These are phyloP conservation scores for Arachis monticola DNA, from an alignment of 331 rosid species.

Conservation along the genomic window DNA sequence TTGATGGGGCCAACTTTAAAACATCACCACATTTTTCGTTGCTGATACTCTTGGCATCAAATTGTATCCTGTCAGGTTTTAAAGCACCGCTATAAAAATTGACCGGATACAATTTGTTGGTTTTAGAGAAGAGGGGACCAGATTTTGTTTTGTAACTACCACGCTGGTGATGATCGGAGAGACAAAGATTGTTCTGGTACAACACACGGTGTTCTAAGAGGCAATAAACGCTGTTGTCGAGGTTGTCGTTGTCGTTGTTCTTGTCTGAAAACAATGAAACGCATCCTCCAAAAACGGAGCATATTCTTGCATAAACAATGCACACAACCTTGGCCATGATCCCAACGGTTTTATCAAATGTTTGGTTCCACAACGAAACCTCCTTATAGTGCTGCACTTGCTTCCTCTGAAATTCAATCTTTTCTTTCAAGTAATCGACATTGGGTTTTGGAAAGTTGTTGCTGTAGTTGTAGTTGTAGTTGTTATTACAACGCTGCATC, in stretches of 20 bases:
- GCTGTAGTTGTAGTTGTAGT: neutral
- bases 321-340: slow-evolving; percentile 60
- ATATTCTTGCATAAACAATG: slow-evolving; percentile 54
- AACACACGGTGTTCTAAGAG: slow-evolving; percentile 44
- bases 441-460: neutral
- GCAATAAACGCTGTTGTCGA: slow-evolving; percentile 5
- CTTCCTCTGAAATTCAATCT: slow-evolving; percentile 38
- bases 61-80: neutral
- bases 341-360: slow-evolving; percentile 55
- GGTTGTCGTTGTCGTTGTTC: neutral
- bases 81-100: neutral
- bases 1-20: slow-evolving; percentile 43
- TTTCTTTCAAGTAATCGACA: slow-evolving; percentile 39
- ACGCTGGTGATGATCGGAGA: neutral
- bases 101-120: neutral
- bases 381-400: slow-evolving; percentile 56
- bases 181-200: neutral
- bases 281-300: slow-evolving; percentile 47
- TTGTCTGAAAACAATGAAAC: neutral
- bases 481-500: slow-evolving; percentile 27
- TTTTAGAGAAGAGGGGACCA: slow-evolving; percentile 45
- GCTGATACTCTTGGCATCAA: neutral
- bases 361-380: slow-evolving; percentile 58
- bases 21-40: slow-evolving; percentile 18
- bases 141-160: slow-evolving; percentile 24